Percentiles rank a stretch among this genome's conserved stretches.
Evolutionary conservation across 345 rosid species (phyloP).

Genomic region (Eucalyptus decipiens): DNA sequence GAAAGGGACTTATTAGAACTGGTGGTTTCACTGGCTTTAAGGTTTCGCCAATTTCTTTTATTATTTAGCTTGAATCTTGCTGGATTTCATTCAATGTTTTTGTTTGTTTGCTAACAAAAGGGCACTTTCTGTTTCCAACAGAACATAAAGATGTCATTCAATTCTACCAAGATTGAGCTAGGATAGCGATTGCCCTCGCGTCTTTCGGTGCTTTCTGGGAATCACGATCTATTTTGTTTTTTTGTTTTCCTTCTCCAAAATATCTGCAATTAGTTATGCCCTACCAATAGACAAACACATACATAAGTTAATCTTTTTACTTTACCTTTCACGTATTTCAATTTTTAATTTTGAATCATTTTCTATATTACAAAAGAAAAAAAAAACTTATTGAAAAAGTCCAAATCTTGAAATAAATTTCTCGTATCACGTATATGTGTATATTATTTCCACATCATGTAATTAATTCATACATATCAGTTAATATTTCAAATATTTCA

Average conservation of each 20-base stretch:
- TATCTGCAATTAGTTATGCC: neutral
- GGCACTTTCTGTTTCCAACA: neutral
- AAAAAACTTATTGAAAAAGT: neutral
- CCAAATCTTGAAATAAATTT: neutral
- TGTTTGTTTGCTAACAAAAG: neutral
- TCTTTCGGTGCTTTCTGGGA: neutral
- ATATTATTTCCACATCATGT: neutral
- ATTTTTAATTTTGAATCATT: neutral
- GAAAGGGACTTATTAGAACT: neutral
- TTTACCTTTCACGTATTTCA: neutral
- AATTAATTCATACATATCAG: neutral
- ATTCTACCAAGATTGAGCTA: neutral
- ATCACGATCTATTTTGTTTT: neutral
- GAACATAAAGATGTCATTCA: neutral
- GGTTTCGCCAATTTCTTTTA: neutral
- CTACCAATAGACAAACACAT: neutral
- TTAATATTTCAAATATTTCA: neutral
- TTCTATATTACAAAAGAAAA: neutral
- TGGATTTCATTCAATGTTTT: neutral
- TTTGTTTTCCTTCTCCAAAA: neutral
- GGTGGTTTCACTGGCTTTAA: neutral
- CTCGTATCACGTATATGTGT: neutral
- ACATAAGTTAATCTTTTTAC: neutral
- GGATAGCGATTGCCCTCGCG: neutral
- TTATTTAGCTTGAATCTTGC: neutral